These are phyloP conservation scores for Xylaria sp. DNA, from an alignment of 495 filamentous ascomycete species.

Conservation along the genomic window DNA sequence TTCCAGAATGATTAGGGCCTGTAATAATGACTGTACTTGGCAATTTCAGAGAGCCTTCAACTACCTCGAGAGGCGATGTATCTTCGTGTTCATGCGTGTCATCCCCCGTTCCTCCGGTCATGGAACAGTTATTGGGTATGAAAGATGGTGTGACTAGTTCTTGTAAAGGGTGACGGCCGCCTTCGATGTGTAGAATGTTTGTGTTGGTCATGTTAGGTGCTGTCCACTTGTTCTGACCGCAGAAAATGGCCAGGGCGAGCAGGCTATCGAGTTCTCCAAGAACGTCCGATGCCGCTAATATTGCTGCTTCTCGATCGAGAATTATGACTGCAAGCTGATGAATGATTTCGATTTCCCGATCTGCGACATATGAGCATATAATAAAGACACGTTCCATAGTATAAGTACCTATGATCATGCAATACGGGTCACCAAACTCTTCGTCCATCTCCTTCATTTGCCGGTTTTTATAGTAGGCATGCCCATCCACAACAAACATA, in stretches of 20 bases:
- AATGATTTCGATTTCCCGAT: slow-evolving; percentile 90
- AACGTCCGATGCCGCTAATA: slow-evolving; percentile 73
- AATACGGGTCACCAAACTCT: slow-evolving; percentile 84
- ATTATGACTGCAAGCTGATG: slow-evolving; percentile 77
- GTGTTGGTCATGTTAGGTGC: slow-evolving; percentile 72
- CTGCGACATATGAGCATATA: slow-evolving; percentile 53
- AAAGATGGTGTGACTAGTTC: slow-evolving; percentile 87
- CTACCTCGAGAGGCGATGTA: not conserved
- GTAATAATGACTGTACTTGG: slow-evolving; percentile 86
- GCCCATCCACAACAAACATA: slow-evolving; percentile 74
- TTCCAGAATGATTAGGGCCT: slow-evolving; percentile 95
- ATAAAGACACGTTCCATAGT: not conserved
- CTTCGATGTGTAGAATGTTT: slow-evolving; percentile 79
- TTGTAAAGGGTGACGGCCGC: slow-evolving; percentile 89
- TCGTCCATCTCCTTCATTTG: slow-evolving; percentile 85
- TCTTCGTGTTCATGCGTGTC: slow-evolving; percentile 26
- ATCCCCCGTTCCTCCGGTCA: slow-evolving; percentile 66
- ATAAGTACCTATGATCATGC: slow-evolving; percentile 76
- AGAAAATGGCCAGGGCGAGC: slow-evolving; percentile 80
- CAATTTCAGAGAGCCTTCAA: slow-evolving; percentile 22
- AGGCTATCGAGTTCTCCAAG: slow-evolving; percentile 91
- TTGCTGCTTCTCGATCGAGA: slow-evolving; percentile 70
- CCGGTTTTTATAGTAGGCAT: slow-evolving; percentile 86
- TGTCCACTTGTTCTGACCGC: slow-evolving; percentile 73
- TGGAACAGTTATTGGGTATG: slow-evolving; percentile 78